phyloP scores from a whole-genome alignment of 2,329 filamentous ascomycete species.

The Fusarium illudens region DNA sequence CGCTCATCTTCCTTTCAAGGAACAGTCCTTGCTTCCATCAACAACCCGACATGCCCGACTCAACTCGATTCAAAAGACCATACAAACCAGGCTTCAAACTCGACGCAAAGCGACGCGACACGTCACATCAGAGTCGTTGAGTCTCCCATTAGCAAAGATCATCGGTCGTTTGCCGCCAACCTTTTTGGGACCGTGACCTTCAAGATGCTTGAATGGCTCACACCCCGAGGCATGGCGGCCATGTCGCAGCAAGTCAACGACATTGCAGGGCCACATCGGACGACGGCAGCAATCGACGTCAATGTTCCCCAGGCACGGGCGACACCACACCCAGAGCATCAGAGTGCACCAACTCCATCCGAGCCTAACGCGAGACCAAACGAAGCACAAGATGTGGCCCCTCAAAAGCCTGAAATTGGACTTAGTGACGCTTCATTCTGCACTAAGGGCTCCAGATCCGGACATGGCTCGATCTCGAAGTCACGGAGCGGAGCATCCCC shows the following conservation, averaged over 20 bases:
- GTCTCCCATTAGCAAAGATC: conserved; percentile 60
- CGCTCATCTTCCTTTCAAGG: conserved; percentile 16
- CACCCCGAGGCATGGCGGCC: conserved; percentile 62
- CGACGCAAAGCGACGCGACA: neutral
- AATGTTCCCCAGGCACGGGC: neutral
- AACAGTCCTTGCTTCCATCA: neutral
- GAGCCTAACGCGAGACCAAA: neutral
- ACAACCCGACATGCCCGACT: neutral
- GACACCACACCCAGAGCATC: neutral
- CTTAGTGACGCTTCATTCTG: conserved; percentile 2
- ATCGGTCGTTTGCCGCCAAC: conserved; percentile 69
- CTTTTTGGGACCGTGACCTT: conserved; percentile 72
- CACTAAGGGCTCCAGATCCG: conserved; percentile 11
- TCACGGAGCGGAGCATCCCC: conserved; percentile 26
- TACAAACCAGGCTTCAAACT: neutral
- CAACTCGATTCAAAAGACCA: neutral
- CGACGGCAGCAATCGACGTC: neutral
- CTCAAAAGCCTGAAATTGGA: conserved; percentile 1
- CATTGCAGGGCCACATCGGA: conserved; percentile 6
- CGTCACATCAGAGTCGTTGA: conserved; percentile 54
- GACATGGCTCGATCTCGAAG: conserved; percentile 18
- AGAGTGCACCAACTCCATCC: neutral
- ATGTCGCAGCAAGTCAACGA: conserved; percentile 52
- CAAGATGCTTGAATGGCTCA: conserved; percentile 77
- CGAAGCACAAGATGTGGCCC: neutral